These are phyloP conservation scores for Botrytis elliptica DNA, from an alignment of 2,329 filamentous ascomycete genomes.

Conservation along the genomic window DNA sequence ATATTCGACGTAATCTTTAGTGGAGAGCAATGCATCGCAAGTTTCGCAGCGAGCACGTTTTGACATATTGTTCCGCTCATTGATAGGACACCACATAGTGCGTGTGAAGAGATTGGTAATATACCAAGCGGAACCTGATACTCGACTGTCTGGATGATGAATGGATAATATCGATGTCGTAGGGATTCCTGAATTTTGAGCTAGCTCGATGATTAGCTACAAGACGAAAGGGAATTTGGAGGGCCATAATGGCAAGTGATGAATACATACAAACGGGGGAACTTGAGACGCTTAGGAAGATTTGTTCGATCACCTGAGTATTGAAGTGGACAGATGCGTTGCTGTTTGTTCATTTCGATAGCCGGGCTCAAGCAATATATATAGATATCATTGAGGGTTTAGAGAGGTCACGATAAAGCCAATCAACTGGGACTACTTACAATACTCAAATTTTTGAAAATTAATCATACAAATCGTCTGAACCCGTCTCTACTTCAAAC, in stretches of 20 bases:
- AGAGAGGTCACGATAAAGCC: neutral
- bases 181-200: neutral
- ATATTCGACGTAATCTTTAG: neutral
- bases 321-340: neutral
- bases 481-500: neutral
- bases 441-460: no score
- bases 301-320: neutral
- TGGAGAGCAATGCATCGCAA: neutral
- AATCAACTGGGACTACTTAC: neutral
- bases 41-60: fast-evolving
- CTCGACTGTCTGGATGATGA: neutral
- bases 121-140: neutral
- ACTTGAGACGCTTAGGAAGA: neutral
- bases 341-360: neutral
- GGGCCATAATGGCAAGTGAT: neutral
- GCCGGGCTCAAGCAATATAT: neutral
- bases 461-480: neutral
- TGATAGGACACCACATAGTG: neutral
- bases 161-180: neutral
- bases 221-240: neutral
- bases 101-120: neutral
- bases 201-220: neutral
- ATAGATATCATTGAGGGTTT: neutral
- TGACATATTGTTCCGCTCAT: fast-evolving
- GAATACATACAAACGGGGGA: neutral